Evolutionary conservation across 2,329 filamentous ascomycete species (phyloP).

Genomic region (Botrytis elliptica): DNA sequence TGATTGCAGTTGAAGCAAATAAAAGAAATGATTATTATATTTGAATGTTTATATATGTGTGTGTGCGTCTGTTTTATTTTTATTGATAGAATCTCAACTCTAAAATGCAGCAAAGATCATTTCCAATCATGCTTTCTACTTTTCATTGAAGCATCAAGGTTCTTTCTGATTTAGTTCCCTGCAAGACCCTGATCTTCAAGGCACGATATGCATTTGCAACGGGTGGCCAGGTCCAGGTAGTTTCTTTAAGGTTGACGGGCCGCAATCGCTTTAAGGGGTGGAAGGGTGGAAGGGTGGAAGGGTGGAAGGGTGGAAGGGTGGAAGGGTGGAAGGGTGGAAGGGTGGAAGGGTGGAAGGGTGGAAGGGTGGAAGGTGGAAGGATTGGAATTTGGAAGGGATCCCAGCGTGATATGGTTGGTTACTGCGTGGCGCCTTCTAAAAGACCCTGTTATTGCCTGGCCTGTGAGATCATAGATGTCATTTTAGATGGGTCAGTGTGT

Average conservation of each 20-base stretch:
- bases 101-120: neutral
- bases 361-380: neutral
- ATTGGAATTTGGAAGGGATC: neutral
- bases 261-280: neutral
- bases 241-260: neutral
- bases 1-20: neutral
- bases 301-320: neutral
- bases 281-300: neutral
- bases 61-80: neutral
- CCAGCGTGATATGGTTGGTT: neutral
- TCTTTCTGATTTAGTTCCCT: neutral
- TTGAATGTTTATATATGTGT: neutral
- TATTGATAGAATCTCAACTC: neutral
- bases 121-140: neutral
- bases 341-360: neutral
- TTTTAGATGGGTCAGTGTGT: neutral
- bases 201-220: neutral
- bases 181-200: constrained; percentile 13
- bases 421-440: neutral
- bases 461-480: neutral
- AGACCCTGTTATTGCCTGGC: neutral
- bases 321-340: neutral
- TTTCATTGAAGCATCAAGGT: neutral
- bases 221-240: neutral
- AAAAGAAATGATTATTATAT: neutral